A percentile compares a stretch with the other conserved stretches of the same genome.
Conservation (phyloP, 345 rosid genomes). For the Bruguiera parviflora region DNA sequence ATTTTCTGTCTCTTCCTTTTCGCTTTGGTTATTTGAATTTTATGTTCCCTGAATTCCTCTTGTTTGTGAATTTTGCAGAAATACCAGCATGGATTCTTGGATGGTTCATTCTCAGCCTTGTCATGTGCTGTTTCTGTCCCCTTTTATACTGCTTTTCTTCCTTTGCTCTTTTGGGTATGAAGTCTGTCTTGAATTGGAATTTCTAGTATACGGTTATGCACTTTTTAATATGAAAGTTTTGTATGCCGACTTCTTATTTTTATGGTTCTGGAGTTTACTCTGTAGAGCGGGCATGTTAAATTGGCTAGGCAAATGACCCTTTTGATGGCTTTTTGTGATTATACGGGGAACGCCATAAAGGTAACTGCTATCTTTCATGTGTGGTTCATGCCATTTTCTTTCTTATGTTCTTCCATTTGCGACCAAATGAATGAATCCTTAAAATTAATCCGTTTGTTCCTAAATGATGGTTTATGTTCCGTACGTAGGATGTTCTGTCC, state of each 20-base stretch:
- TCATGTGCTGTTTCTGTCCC: slow-evolving; percentile 96
- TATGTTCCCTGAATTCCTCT: neutral
- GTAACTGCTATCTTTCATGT: slow-evolving; percentile 28
- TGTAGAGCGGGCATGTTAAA: slow-evolving; percentile 95
- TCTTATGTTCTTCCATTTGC: neutral
- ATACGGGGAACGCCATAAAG: slow-evolving; percentile 81
- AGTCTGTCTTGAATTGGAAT: slow-evolving; percentile 2
- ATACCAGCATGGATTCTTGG: slow-evolving; percentile 52
- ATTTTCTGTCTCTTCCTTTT: neutral
- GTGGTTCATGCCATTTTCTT: neutral
- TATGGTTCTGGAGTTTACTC: slow-evolving; percentile 11
- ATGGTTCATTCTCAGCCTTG: slow-evolving; percentile 72
- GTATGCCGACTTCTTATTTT: slow-evolving; percentile 1
- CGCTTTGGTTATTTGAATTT: neutral
- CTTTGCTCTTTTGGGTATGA: slow-evolving; percentile 92
- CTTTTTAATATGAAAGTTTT: neutral
- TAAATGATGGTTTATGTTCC: slow-evolving; percentile 2
- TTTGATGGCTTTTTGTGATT: slow-evolving; percentile 91
- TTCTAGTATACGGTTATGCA: neutral
- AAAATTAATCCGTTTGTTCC: neutral
- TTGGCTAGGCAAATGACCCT: slow-evolving; percentile 98
- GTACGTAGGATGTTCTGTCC: slow-evolving; percentile 79
- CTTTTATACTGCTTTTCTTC: slow-evolving; percentile 92
- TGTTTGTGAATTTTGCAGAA: slow-evolving; percentile 45
- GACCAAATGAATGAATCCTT: slow-evolving; percentile 5